These are phyloP conservation scores for Suhomyces vadensis DNA, from an alignment of 805 yeast species.

Conservation along the genomic window DNA sequence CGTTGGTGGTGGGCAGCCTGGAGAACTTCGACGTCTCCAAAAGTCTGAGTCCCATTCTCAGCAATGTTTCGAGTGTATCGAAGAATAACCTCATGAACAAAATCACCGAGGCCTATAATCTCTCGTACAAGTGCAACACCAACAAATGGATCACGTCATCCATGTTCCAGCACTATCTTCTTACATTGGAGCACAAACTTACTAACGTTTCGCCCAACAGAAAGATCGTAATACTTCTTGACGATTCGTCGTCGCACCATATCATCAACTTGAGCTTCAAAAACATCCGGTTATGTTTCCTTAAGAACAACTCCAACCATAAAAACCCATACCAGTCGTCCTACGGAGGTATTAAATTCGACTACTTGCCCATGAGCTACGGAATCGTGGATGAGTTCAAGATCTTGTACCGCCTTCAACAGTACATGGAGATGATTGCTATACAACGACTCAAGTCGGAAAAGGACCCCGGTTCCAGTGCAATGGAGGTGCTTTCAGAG, in stretches of 20 bases:
- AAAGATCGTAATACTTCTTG: slow-evolving; percentile 55
- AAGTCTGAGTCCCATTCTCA: slow-evolving; percentile 23
- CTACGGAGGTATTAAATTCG: slow-evolving; percentile 48
- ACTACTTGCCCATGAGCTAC: slow-evolving; percentile 61
- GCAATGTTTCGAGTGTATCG: slow-evolving; percentile 9
- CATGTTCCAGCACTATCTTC: slow-evolving; percentile 61
- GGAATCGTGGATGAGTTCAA: slow-evolving; percentile 66
- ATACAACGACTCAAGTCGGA: slow-evolving; percentile 26
- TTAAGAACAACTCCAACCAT: slow-evolving; percentile 41
- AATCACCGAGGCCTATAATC: slow-evolving; percentile 50
- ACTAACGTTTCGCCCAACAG: slow-evolving; percentile 43
- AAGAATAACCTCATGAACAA: slow-evolving; percentile 28
- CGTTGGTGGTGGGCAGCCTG: slow-evolving; percentile 59
- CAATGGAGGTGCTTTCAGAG: slow-evolving; percentile 37
- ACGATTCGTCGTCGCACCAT: slow-evolving; percentile 64
- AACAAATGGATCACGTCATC: slow-evolving; percentile 66
- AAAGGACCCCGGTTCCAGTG: slow-evolving; percentile 7
- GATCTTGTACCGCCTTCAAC: slow-evolving; percentile 56
- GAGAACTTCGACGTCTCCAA: slow-evolving; percentile 43
- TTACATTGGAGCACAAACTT: slow-evolving; percentile 59
- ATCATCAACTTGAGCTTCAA: slow-evolving; percentile 44
- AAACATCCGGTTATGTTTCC: slow-evolving; percentile 35
- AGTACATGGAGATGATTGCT: slow-evolving; percentile 49
- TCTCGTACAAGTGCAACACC: slow-evolving; percentile 58
- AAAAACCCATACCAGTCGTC: slow-evolving; percentile 36